A percentile compares a stretch with the other conserved stretches of the same genome.
Evolutionary conservation across 768 basidiomycete species (phyloP).

Genomic region (Tephrocybe rancida): DNA sequence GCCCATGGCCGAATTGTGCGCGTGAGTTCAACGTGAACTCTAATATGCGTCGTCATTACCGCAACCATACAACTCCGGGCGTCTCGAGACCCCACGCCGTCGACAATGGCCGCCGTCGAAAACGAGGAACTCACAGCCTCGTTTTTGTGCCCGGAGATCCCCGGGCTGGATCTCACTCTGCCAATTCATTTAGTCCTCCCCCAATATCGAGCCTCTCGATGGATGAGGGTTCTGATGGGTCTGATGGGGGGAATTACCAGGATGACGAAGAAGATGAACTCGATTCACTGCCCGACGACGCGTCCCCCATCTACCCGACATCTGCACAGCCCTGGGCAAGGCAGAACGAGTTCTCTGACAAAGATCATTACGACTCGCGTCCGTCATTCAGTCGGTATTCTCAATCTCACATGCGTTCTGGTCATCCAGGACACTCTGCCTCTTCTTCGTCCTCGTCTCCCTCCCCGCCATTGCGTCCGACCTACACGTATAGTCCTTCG

Average conservation of each 20-base stretch:
- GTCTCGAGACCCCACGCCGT: conserved; percentile 26
- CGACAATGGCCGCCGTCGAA: conserved; percentile 28
- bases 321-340: conserved; percentile 1
- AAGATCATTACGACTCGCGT: background rate
- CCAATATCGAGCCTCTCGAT: conserved; percentile 22
- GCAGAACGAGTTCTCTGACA: background rate
- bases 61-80: conserved; percentile 56
- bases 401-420: conserved; percentile 18
- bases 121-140: conserved; percentile 21
- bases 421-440: conserved; percentile 15
- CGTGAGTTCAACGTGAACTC: conserved; percentile 84
- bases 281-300: conserved; percentile 18
- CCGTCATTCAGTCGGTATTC: conserved; percentile 9
- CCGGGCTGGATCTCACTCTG: background rate
- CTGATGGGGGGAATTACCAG: conserved; percentile 17
- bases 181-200: conserved; percentile 15
- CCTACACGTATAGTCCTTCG: conserved; percentile 30
- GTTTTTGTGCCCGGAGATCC: conserved; percentile 17
- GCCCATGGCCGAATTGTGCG: conserved; percentile 74
- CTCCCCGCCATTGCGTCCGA: conserved; percentile 14
- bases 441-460: conserved; percentile 17
- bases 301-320: conserved; percentile 6
- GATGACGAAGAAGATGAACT: conserved; percentile 25
- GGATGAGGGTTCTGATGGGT: conserved; percentile 28
- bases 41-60: conserved; percentile 81